Evolutionary conservation across 345 rosid genomes (phyloP).

Genomic region (Eucalyptus marginata): DNA sequence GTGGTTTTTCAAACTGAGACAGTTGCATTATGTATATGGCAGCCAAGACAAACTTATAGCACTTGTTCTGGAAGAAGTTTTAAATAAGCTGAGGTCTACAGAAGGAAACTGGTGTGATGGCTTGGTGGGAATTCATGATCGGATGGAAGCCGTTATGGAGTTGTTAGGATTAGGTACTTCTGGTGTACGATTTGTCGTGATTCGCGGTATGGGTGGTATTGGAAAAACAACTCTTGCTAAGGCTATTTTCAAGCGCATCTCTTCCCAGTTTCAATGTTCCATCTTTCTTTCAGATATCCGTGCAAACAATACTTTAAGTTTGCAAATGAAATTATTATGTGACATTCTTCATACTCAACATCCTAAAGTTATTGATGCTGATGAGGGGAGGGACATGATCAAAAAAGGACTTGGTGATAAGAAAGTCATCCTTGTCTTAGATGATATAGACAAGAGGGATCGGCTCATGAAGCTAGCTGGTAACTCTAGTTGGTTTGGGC

Average conservation of each 20-base stretch:
- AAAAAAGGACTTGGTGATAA: not conserved
- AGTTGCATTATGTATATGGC: no score
- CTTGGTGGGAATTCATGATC: no score
- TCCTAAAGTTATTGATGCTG: not conserved
- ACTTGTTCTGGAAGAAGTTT: no score
- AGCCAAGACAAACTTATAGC: no score
- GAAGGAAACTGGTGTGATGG: no score
- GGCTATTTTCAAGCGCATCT: not conserved
- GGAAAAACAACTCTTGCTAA: not conserved
- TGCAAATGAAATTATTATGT: not conserved
- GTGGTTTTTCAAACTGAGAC: not conserved
- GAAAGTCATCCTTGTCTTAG: not conserved
- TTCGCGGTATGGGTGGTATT: no score
- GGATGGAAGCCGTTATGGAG: not conserved
- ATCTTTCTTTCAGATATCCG: not conserved
- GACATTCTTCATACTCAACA: not conserved
- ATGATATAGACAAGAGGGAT: not conserved
- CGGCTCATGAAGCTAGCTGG: not conserved
- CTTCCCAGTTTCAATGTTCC: not conserved
- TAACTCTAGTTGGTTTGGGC: not conserved
- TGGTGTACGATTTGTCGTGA: no score
- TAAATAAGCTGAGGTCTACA: no score
- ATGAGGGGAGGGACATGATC: not conserved
- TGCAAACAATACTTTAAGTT: not conserved
- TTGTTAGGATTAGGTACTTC: no score